phyloP scores from a whole-genome alignment of 1,284 basidiomycete genomes.

The Malassezia arunalokei region DNA sequence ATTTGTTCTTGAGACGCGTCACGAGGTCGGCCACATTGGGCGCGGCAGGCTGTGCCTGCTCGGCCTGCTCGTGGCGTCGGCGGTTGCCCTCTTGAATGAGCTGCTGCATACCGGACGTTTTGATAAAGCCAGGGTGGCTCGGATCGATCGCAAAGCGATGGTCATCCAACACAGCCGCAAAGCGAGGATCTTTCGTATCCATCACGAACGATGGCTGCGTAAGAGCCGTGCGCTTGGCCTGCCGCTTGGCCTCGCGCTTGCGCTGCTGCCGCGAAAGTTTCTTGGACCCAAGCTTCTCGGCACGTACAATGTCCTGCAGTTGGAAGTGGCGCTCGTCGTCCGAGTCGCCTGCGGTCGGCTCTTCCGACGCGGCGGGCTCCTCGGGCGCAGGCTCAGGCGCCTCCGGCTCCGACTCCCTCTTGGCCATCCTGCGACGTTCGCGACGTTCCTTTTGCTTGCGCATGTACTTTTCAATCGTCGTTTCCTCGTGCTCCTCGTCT shows the following conservation, averaged over 20 bases:
- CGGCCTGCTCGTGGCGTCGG: conserved; percentile 4
- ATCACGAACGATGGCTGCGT: conserved; percentile 56
- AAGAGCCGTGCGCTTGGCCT: conserved; percentile 46
- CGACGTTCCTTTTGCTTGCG: conserved; percentile 43
- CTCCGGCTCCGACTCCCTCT: conserved; percentile 17
- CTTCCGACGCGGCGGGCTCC: conserved; percentile 7
- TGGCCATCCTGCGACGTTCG: conserved; percentile 17
- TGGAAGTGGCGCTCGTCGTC: conserved; percentile 61
- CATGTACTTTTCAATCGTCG: conserved; percentile 42
- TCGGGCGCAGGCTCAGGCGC: not conserved
- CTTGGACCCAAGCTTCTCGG: conserved; percentile 51
- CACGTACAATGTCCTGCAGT: conserved; percentile 75
- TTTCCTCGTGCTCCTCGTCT: conserved; percentile 31
- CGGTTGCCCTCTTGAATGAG: conserved; percentile 30
- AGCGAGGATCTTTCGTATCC: conserved; percentile 75
- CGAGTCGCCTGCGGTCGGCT: conserved; percentile 16
- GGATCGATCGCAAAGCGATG: conserved; percentile 90
- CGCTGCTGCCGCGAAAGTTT: conserved; percentile 27
- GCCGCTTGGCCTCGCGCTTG: conserved; percentile 21
- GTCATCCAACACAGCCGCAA: conserved; percentile 75
- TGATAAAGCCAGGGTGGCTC: conserved; percentile 58
- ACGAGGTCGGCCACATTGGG: conserved; percentile 9
- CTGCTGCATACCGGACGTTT: conserved; percentile 41
- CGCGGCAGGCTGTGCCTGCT: not conserved
- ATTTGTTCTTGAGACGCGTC: conserved; percentile 8